phyloP scores from a whole-genome alignment of 441 rosid species.

The Populus hybrid region DNA sequence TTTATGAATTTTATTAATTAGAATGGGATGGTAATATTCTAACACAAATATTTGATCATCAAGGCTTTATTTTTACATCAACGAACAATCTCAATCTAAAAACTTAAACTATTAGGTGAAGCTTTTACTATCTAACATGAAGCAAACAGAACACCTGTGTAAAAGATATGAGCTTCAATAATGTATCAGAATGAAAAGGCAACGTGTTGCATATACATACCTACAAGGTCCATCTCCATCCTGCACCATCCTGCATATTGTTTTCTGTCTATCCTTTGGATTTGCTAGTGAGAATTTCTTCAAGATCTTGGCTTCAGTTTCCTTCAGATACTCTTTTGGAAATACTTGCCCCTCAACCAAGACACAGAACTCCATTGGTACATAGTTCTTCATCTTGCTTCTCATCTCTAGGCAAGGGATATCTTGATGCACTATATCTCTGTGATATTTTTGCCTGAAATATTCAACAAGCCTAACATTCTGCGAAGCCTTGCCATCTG shows the following conservation, averaged over 20 bases:
- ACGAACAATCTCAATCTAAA: too few relatives aligned
- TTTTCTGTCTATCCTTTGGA: conserved; percentile 39
- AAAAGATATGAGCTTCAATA: background rate
- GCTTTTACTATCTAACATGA: background rate
- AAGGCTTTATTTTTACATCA: too few relatives aligned
- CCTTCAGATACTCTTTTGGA: conserved; percentile 57
- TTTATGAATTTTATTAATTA: too few relatives aligned
- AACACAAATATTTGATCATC: too few relatives aligned
- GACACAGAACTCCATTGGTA: conserved; percentile 76
- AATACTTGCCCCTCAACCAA: conserved; percentile 70
- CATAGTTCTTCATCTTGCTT: conserved; percentile 36
- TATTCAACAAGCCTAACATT: conserved; percentile 43
- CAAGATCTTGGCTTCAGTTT: conserved; percentile 34
- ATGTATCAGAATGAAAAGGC: background rate
- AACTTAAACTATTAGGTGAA: too few relatives aligned
- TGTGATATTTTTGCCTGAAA: conserved; percentile 48
- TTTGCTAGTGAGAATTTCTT: conserved; percentile 46
- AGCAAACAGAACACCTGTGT: background rate
- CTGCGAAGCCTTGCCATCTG: conserved; percentile 34
- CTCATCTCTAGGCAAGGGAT: conserved; percentile 69
- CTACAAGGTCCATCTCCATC: conserved; percentile 57
- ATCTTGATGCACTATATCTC: conserved; percentile 41
- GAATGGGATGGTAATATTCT: too few relatives aligned
- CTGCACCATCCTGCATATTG: conserved; percentile 45
- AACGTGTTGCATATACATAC: conserved; percentile 33